Base-by-base conservation (phyloP, 176 grass and related monocot genomes). In the Musa beccarii region DNA sequence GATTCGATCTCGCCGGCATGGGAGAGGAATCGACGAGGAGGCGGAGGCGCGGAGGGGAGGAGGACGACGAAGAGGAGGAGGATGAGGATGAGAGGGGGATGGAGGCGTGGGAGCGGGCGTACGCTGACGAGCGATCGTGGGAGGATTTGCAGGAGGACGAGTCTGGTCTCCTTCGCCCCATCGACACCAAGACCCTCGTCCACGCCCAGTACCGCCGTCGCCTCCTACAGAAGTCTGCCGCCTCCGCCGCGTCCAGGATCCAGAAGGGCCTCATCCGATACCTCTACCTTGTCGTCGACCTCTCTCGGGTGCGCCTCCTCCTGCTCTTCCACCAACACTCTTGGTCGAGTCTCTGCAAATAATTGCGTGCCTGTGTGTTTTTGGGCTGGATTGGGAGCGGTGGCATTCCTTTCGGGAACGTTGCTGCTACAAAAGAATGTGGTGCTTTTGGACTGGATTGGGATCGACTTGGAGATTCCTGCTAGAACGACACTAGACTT, bases 211-310 rank as follows among this genome's bases (percentile, higher is more conserved):
- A 94, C 81, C 89, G 91, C n/a, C 85, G 89, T 49, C 90, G 95
- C 76, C 88, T 94, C 52, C 90, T 99, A 11, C 90, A 87, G 52
- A 82, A 86, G 24, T 94, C 88, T 1, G 81, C 86, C 0, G 78
- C 81, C 2, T 73, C 82, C 0, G 75, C 80, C 1, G 59, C 86
- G 4, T 81, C 84, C 19, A 75, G 91, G 82, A 92, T 99, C 80
- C 95, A 99, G 66, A 99, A 99, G 81, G 95, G 95, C 24, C 91
- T 99, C 43, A 99, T 99, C 53, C 89, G 95, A 66, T 99, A 94
- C 80, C 88, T 99, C 70, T 99, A 94, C 71, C 66, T 94, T 74
- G 88, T 92, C 57, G 84, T 99, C 73, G 95, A 94, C 78, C 90
- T 94, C 66, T 99, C 95, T 10, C 81, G 84, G 88, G 95, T 99